Conservation (phyloP, 768 basidiomycete genomes). For the Trametes gibbosa region DNA sequence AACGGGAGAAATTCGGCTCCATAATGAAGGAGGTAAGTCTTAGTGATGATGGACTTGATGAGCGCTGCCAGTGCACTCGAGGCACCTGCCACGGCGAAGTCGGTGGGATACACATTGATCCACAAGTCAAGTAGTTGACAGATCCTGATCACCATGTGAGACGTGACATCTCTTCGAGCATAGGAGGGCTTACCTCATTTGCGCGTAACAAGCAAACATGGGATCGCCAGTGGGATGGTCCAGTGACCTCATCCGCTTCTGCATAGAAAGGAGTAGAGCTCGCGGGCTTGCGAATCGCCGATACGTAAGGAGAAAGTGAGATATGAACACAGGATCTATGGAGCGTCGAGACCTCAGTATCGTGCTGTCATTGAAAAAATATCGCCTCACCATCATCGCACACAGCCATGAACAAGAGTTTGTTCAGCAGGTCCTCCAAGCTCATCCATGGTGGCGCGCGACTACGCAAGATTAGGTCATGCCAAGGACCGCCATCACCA, state of each 20-base stretch:
- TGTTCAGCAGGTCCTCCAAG: conserved; percentile 77
- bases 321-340: conserved; percentile 71
- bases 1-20: conserved; percentile 83
- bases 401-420: conserved; percentile 76
- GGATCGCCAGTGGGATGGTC: conserved; percentile 73
- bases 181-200: conserved; percentile 63
- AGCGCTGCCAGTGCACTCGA: conserved; percentile 70
- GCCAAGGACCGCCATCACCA: neutral
- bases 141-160: conserved; percentile 47
- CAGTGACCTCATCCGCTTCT: conserved; percentile 78
- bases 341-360: neutral
- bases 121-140: conserved; percentile 77
- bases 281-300: conserved; percentile 80
- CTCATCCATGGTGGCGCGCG: conserved; percentile 71
- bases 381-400: conserved; percentile 70
- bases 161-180: neutral
- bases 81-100: conserved; percentile 77
- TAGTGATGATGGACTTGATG: conserved; percentile 74
- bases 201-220: conserved; percentile 84
- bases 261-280: conserved; percentile 79
- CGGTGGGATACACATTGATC: conserved; percentile 72
- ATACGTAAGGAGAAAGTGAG: conserved; percentile 81
- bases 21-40: conserved; percentile 82
- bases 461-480: conserved; percentile 25
- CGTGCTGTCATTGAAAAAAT: neutral